Base-by-base conservation (phyloP, 345 rosid species). In the Hibiscus tridactylites region DNA sequence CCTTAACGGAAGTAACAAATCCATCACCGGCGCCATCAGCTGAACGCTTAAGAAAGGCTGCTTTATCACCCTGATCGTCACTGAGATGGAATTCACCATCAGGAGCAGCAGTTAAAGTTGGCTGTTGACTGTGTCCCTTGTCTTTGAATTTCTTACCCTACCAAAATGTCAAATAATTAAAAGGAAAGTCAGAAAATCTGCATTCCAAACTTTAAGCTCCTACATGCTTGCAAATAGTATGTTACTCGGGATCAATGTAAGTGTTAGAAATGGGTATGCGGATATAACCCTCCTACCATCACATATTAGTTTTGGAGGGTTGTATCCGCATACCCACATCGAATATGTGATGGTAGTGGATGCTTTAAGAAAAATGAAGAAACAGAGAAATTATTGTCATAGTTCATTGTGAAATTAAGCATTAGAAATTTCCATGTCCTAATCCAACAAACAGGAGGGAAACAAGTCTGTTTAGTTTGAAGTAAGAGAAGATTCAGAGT, bases 1-100 rank as follows among this genome's bases (percentile, higher is more conserved):
- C 98, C 82, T 83, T 81, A 46, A 95, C 78, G 62, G 97, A 92
- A 67, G 96, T 95, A 21, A 92, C 98, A 73, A 95, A 95, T 59
- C 99, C 96, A 84, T 95, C 99, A n/a, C 99, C 99, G 53, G 98
- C 99, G 81, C 97, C 98, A 75, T 95, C 99, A 63, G 74, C 78
- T 65, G 86, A 85, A 47, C 97, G 96, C 83, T 90, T 95, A 26
- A 89, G 80, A 77, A 84, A 92, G 61, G 92, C 79, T 31, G 88
- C 87, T 73, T 82, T 79, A 75, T 85, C 86, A 77, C 92, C 96
- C 73, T 71, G 92, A 69, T 95, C 99, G 74, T 92, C 98, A 57
- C 89, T 83, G 37, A 90, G 83, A 76, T 81, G 81, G 24, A 90
- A 84, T 70, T 88, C 92, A 44, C 81, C 84, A 63, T 89, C 97